Conservation (phyloP, 2,329 filamentous ascomycete genomes). For the Didymellaceae sp. region DNA sequence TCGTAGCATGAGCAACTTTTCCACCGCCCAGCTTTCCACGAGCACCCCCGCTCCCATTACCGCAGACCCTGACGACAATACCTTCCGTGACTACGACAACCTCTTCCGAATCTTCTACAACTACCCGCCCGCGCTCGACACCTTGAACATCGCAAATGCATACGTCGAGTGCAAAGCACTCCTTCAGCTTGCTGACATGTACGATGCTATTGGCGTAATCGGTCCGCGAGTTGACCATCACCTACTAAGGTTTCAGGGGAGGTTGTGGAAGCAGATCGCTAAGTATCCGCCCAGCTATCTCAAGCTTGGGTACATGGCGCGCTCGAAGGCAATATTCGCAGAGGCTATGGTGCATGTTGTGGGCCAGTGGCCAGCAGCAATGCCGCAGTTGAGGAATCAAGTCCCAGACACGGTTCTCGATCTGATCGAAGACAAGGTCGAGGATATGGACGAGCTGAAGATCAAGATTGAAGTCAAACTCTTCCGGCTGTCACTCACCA, state of each 20-base stretch:
- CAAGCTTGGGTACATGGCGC: conserved; percentile 84
- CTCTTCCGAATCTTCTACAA: conserved; percentile 97
- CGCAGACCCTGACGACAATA: conserved; percentile 70
- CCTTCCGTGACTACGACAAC: conserved; percentile 92
- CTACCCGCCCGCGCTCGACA: conserved; percentile 80
- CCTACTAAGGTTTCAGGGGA: conserved; percentile 85
- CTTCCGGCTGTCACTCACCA: conserved; percentile 81
- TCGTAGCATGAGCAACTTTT: conserved; percentile 84
- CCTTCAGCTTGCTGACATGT: conserved; percentile 88
- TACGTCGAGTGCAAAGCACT: conserved; percentile 95
- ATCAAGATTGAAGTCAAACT: conserved; percentile 79
- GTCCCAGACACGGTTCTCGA: conserved; percentile 81
- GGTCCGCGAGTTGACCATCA: conserved; percentile 93
- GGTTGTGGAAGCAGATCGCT: conserved; percentile 94
- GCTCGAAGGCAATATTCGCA: conserved; percentile 76
- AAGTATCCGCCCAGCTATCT: conserved; percentile 95
- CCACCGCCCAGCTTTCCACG: conserved; percentile 41
- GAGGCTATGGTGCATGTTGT: conserved; percentile 92
- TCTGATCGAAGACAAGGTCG: conserved; percentile 92
- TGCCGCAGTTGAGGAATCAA: conserved; percentile 73
- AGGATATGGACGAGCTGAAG: conserved; percentile 85
- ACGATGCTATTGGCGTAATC: conserved; percentile 86
- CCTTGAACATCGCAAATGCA: conserved; percentile 86
- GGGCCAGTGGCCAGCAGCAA: conserved; percentile 86
- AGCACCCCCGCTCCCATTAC: conserved; percentile 48